A percentile compares a stretch with the other conserved stretches of the same genome.
These are phyloP conservation scores for Russula sp. DNA, from an alignment of 768 basidiomycete genomes.

Conservation along the genomic window DNA sequence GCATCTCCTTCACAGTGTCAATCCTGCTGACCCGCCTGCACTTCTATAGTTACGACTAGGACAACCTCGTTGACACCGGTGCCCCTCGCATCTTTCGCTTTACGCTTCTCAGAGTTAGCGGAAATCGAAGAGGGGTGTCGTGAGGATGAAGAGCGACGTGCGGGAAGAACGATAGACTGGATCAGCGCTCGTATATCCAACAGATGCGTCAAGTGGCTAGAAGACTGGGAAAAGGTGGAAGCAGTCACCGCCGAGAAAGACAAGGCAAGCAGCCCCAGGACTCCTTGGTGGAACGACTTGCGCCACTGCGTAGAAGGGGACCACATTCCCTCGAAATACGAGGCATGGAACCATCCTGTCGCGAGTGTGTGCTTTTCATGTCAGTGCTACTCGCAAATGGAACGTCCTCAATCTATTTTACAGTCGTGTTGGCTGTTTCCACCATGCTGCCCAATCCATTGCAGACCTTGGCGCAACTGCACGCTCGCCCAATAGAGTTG, in stretches of 20 bases:
- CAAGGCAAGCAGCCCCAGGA: conserved; percentile 32
- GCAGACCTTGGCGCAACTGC: conserved; percentile 71
- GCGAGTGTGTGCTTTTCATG: conserved; percentile 46
- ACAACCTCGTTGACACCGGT: conserved; percentile 68
- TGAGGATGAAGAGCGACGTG: conserved; percentile 76
- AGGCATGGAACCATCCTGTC: conserved; percentile 86
- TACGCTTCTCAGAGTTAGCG: conserved; percentile 71
- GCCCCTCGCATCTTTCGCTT: conserved; percentile 62
- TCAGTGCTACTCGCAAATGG: neutral
- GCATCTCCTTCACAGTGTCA: conserved; percentile 1
- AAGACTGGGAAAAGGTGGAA: conserved; percentile 48
- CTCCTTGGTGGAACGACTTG: conserved; percentile 89
- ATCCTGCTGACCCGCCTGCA: conserved; percentile 4
- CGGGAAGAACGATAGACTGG: conserved; percentile 81
- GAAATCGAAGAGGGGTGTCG: conserved; percentile 69
- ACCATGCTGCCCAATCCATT: conserved; percentile 78
- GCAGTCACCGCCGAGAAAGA: conserved; percentile 30
- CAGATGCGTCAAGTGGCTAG: conserved; percentile 64
- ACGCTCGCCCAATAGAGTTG: conserved; percentile 58
- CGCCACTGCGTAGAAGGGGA: conserved; percentile 73
- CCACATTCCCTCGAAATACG: conserved; percentile 58
- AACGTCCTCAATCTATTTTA: neutral
- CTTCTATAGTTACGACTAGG: conserved; percentile 60
- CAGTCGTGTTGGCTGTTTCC: conserved; percentile 78
- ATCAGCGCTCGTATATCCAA: conserved; percentile 64